phyloP scores from a whole-genome alignment of 345 rosid genomes.

The Arabidopsis suecica region DNA sequence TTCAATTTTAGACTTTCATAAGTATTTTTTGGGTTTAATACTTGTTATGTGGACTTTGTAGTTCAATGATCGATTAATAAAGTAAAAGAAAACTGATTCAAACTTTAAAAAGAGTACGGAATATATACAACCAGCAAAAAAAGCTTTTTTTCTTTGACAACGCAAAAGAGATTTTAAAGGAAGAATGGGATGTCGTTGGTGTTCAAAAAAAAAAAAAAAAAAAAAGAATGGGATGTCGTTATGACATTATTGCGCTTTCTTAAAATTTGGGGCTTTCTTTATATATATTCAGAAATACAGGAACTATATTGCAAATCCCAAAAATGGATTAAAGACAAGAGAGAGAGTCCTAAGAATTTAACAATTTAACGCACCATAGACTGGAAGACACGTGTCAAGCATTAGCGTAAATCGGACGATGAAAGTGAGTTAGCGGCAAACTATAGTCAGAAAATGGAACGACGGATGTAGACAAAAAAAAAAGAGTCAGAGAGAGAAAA shows the following conservation, averaged over 20 bases:
- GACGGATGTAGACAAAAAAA: constrained; percentile 6
- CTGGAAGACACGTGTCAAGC: constrained; percentile 18
- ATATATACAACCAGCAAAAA: background rate
- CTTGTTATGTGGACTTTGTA: background rate
- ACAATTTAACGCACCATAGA: constrained; percentile 4
- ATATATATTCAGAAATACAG: background rate
- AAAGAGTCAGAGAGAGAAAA: constrained; percentile 10
- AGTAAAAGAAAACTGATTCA: background rate
- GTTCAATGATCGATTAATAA: background rate
- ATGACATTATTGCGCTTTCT: background rate
- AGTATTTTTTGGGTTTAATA: background rate
- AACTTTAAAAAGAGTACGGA: background rate
- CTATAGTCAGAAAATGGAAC: constrained; percentile 1
- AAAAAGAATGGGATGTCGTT: background rate
- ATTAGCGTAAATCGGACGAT: constrained; percentile 21
- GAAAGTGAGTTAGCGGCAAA: constrained; percentile 22
- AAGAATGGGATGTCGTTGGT: background rate
- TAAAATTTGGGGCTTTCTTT: background rate
- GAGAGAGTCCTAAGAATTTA: background rate
- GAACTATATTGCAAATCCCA: background rate
- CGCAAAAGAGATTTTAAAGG: background rate
- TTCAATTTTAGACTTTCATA: no score
- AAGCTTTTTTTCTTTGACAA: background rate
- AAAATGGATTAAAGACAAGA: background rate
- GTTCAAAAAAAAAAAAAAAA: no score